Evolutionary conservation across 345 rosid species (phyloP).

Genomic region (Boechera divaricarpa): DNA sequence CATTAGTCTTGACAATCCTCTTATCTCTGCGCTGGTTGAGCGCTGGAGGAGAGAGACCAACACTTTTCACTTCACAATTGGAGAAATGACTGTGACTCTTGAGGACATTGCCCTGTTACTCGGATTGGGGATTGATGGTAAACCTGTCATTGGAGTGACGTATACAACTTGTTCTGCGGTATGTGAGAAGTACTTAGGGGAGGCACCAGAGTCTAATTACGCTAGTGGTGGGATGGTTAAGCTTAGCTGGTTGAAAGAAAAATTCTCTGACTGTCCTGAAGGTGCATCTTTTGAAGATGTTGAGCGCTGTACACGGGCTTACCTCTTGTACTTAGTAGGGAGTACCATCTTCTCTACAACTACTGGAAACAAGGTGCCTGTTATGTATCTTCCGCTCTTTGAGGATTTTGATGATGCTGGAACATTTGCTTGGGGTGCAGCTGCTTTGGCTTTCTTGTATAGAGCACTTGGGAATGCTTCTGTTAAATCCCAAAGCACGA

Average conservation of each 20-base stretch:
- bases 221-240: constrained; percentile 99
- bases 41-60: constrained; percentile 98
- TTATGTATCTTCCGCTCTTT: constrained; percentile 94
- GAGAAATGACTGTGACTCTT: constrained; percentile 94
- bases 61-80: constrained; percentile 83
- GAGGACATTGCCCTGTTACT: constrained; percentile 78
- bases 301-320: constrained; percentile 81
- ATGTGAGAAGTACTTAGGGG: constrained; percentile 74
- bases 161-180: constrained; percentile 73
- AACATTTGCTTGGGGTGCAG: constrained; percentile 92
- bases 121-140: constrained; percentile 89
- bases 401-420: constrained; percentile 84
- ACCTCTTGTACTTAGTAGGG: constrained; percentile 87
- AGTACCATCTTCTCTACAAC: constrained; percentile 95
- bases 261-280: constrained; percentile 71
- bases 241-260: constrained; percentile 95
- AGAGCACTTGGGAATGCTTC: constrained; percentile 99
- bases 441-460: constrained; percentile 87
- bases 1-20: constrained; percentile 90
- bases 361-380: constrained; percentile 97
- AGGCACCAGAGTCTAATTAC: constrained; percentile 68
- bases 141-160: constrained; percentile 90
- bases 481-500: constrained; percentile 93
- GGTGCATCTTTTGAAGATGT: constrained; percentile 65
- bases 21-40: constrained; percentile 91